Evolutionary conservation across 345 rosid genomes (phyloP), one percentile per base, ranked within the genome.

Genomic region (Citrus hindsii): DNA sequence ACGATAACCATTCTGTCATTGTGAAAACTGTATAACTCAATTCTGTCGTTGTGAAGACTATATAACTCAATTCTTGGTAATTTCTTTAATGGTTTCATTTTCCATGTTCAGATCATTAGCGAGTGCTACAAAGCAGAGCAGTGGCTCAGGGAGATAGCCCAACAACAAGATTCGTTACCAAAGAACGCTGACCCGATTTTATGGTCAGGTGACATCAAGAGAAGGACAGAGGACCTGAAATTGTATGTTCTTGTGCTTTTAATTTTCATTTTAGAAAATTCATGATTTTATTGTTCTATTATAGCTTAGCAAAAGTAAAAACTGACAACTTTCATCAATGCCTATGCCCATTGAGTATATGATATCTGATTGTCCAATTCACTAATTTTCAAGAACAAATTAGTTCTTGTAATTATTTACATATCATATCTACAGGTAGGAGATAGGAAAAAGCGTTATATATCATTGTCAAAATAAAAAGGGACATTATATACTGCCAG

Each of bases 121-220:
- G 90, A 83, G 76, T 89, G 92, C 82, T 67, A 82, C 62, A 83
- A 79, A 84, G 90, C 89, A 4, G 92, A 89, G 81, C 80, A 87
- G 66, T 89, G 92, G 92, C 83, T 89, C 18, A 83, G 86, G 79
- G 90, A 87, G 82, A 83, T 80, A 85, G 81, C 59, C 74, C 85
- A 86, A 76, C 80, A 67, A 53, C 92, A 89, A 83, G 89, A 84
- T 62, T 83, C 89, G 74, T 79, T 81, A 55, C 88, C 90, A 7
- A 89, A 81, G 82, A 82, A 83, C 51, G 38, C 75, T 4, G 82
- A 89, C 69, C 90, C 92, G 1, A 71, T 83, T 22, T 59, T 89
- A 68, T 83, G 87, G 90, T 87, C 92, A 69, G 82, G 83, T 21
- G 89, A 89, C 67, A 86, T 89, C 79, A 82, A 28, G 81, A 84